Evolutionary conservation across 1,139 yeast genomes (phyloP).

Genomic region (Kluyveromyces sp.): DNA sequence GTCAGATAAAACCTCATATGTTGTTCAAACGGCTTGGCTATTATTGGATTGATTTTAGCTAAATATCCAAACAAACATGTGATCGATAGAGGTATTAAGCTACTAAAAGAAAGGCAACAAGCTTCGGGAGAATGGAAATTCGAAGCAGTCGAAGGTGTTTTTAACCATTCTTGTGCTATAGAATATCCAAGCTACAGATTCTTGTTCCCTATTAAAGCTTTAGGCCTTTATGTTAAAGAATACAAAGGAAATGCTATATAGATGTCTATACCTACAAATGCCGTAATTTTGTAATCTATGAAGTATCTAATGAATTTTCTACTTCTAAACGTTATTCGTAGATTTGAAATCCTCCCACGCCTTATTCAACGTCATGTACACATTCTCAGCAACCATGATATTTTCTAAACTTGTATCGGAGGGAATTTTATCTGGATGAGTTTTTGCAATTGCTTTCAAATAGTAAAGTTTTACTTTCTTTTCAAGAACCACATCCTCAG

Average conservation of each 20-base stretch:
- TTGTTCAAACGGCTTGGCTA: conserved; percentile 89
- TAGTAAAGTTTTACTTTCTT: conserved; percentile 81
- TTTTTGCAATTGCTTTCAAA: conserved; percentile 87
- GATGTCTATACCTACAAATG: not conserved
- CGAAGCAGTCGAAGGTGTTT: conserved; percentile 90
- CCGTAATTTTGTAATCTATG: not conserved
- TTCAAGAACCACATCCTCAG: conserved; percentile 79
- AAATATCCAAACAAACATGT: conserved; percentile 65
- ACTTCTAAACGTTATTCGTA: conserved; percentile 38
- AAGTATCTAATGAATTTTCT: conserved; percentile 2
- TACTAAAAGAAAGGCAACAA: conserved; percentile 62
- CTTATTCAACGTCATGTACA: conserved; percentile 71
- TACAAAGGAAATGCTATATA: conserved; percentile 14
- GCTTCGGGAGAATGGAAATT: conserved; percentile 78
- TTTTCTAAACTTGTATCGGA: conserved; percentile 50
- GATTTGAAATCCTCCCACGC: conserved; percentile 87
- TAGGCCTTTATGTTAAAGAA: conserved; percentile 58
- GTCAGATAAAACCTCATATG: conserved; percentile 48
- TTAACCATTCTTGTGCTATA: conserved; percentile 89
- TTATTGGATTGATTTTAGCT: conserved; percentile 74
- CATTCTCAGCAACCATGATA: conserved; percentile 79
- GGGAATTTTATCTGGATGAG: conserved; percentile 86
- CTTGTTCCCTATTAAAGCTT: conserved; percentile 84
- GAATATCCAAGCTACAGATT: conserved; percentile 93
- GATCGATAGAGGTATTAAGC: conserved; percentile 53